Base-by-base conservation (phyloP, 78 protist genomes). In the Acrasis kona region DNA sequence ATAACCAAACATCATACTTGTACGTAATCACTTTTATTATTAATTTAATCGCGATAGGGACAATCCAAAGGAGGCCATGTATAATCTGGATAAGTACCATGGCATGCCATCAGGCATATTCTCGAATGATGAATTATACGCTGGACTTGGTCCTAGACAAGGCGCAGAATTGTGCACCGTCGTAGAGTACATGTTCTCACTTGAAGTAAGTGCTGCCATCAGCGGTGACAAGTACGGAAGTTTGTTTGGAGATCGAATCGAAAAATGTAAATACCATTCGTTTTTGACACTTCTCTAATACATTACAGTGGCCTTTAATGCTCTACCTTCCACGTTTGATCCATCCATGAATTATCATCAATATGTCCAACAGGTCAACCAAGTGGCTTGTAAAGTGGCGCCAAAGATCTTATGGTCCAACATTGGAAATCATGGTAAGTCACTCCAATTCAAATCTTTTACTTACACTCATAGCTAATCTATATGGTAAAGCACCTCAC, bases 401-500 rank as follows among this genome's bases (percentile, higher is more conserved):
- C 8, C 8, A 19, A 71, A 41, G 34, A 29, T 5, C 58, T 64
- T 6, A 7, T 8, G 8, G 58, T 41, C 74, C 7, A 64, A 71
- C 8, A n/a, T n/a, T n/a, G 74, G 74, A 19, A 19, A 5, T 8
- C n/a, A n/a, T n/a, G n/a, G n/a, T n/a, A n/a, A n/a, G n/a, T n/a
- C n/a, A n/a, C n/a, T n/a, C n/a, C n/a, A n/a, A n/a, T n/a, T n/a
- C n/a, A n/a, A n/a, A n/a, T n/a, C n/a, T n/a, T n/a, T n/a, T n/a
- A n/a, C n/a, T n/a, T n/a, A n/a, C n/a, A n/a, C n/a, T n/a, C n/a
- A 31, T 6, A 19, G 38, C 74, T 31, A 58, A 70, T 30, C 5
- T 5, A 37, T 80, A 72, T 19, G 79, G 84, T 5, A 74, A 74
- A 37, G 79, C 39, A 32, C 85, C 85, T 1, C 73, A 81, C 73